A percentile compares a stretch with the other conserved stretches of the same genome.
phyloP scores from a whole-genome alignment of 495 filamentous ascomycete species.

The Neurospora sp. region DNA sequence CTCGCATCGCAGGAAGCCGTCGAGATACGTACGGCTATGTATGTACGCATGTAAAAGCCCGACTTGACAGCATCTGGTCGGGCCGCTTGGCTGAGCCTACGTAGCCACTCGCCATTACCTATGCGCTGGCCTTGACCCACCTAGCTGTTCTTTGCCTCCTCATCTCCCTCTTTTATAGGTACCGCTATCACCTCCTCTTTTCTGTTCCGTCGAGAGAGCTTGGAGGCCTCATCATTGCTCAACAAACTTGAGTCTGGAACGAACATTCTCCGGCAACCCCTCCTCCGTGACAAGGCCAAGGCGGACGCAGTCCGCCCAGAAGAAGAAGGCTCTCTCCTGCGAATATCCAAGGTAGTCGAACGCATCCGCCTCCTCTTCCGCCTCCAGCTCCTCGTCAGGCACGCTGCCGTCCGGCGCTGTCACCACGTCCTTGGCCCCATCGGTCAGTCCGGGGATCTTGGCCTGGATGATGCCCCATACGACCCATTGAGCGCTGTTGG shows the following conservation, averaged over 20 bases:
- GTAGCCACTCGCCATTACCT: neutral
- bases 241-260: slow-evolving; percentile 50
- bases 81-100: neutral
- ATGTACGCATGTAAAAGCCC: neutral
- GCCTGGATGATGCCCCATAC: slow-evolving; percentile 96
- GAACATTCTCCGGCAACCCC: slow-evolving; percentile 58
- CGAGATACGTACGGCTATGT: neutral
- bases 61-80: neutral
- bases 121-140: neutral
- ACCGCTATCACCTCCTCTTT: neutral
- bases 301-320: slow-evolving; percentile 78
- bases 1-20: neutral
- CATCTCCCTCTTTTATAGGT: neutral
- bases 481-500: slow-evolving; percentile 84
- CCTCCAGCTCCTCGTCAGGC: slow-evolving; percentile 31
- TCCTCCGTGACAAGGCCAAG: slow-evolving; percentile 61
- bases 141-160: neutral
- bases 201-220: neutral
- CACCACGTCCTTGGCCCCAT: slow-evolving; percentile 7
- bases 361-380: slow-evolving; percentile 38
- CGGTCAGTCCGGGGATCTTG: slow-evolving; percentile 53
- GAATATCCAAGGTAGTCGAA: slow-evolving; percentile 93
- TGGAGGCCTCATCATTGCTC: neutral
- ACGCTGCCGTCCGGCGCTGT: neutral
- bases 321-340: slow-evolving; percentile 81